phyloP scores from a whole-genome alignment of 305 asterid species.

The Fraxinus floribunda region DNA sequence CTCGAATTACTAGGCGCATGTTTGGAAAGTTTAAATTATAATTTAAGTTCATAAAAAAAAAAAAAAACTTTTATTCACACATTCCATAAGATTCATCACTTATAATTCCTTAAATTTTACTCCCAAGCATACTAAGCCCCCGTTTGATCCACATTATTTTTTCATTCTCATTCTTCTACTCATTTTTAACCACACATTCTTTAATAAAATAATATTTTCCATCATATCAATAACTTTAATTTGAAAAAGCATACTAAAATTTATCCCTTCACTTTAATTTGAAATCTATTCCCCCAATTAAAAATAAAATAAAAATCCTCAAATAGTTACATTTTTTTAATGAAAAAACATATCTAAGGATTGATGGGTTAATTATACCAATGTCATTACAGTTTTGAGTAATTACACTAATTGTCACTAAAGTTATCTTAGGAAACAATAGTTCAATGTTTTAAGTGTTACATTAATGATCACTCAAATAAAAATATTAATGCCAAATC shows the following conservation, averaged over 20 bases:
- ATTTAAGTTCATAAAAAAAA: background rate
- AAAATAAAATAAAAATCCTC: background rate
- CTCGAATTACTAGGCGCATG: background rate
- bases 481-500: too few species aligned
- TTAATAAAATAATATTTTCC: too few species aligned
- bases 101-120: background rate
- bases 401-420: background rate
- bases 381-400: background rate
- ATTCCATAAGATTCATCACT: background rate
- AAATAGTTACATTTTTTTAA: too few species aligned
- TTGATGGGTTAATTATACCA: background rate
- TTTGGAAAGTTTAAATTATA: background rate
- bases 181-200: too few species aligned
- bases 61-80: background rate
- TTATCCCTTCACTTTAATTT: background rate
- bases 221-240: too few species aligned
- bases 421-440: background rate
- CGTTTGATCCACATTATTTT: too few species aligned
- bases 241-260: background rate
- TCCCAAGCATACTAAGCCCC: background rate
- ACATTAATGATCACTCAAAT: background rate
- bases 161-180: too few species aligned
- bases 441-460: background rate
- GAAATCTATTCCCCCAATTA: background rate
- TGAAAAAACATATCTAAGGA: too few species aligned